Percentiles rank a stretch among this genome's conserved stretches.
These are phyloP conservation scores for Silene latifolia DNA, from an alignment of 148 eudicot species.

Conservation along the genomic window DNA sequence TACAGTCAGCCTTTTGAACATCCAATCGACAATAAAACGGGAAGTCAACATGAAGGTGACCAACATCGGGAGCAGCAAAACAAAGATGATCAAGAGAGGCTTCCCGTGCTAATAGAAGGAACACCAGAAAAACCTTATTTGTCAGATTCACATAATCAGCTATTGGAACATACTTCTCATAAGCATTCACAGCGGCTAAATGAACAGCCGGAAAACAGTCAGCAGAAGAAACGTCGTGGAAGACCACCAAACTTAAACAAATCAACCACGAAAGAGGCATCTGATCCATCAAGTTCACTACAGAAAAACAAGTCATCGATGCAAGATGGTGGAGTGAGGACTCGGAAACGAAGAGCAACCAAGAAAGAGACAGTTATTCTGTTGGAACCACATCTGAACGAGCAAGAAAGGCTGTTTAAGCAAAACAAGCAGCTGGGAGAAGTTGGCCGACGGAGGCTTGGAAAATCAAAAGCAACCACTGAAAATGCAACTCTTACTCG, in stretches of 20 bases:
- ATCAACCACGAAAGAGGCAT: not conserved
- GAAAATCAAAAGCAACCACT: not conserved
- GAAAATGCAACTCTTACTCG: not conserved
- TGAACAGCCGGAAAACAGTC: not conserved
- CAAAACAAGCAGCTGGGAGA: not conserved
- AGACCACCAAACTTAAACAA: not conserved
- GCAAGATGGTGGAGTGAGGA: not conserved
- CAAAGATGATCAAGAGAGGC: slow-evolving; percentile 5
- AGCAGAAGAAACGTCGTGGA: not conserved
- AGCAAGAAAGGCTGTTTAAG: not conserved
- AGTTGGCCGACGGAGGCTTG: not conserved
- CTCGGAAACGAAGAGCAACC: slow-evolving; percentile 1
- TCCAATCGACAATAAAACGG: not conserved
- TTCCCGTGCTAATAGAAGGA: not conserved
- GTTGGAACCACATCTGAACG: not conserved
- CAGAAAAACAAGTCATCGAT: not conserved
- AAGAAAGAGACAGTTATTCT: not conserved
- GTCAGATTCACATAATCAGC: not conserved
- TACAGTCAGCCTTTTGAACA: not conserved
- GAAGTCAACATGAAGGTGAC: not conserved
- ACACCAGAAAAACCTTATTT: not conserved
- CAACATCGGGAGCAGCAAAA: not conserved
- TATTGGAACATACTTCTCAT: not conserved
- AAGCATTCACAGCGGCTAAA: not conserved
- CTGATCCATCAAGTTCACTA: not conserved